Evolutionary conservation across 805 yeast genomes (phyloP).

Genomic region (Candida wancherniae): DNA sequence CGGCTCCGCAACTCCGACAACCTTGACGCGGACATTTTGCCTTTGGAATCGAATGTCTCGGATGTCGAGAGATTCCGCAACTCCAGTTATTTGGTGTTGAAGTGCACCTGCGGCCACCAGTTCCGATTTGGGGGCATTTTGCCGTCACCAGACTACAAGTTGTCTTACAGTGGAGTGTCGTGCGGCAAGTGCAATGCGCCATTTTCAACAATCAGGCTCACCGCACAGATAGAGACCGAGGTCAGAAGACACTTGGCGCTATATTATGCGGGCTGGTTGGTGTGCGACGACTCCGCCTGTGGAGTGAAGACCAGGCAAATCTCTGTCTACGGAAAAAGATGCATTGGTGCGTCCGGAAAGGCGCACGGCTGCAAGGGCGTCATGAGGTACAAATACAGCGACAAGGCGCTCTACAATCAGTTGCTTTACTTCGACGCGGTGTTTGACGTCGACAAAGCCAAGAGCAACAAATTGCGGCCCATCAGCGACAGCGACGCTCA

Average conservation of each 20-base stretch:
- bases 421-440: constrained; percentile 70
- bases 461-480: constrained; percentile 51
- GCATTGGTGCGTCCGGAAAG: constrained; percentile 62
- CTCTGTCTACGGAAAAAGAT: constrained; percentile 83
- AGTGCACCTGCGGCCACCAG: constrained; percentile 56
- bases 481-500: constrained; percentile 28
- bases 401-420: constrained; percentile 81
- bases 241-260: constrained; percentile 64
- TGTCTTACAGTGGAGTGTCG: constrained; percentile 64
- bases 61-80: constrained; percentile 80
- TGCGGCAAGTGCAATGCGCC: constrained; percentile 58
- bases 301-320: constrained; percentile 76
- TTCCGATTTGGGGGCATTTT: constrained; percentile 75
- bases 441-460: constrained; percentile 79
- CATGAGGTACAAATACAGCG: constrained; percentile 71
- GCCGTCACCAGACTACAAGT: constrained; percentile 53
- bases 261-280: constrained; percentile 83
- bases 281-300: constrained; percentile 83
- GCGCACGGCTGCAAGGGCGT: constrained; percentile 73
- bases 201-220: constrained; percentile 51
- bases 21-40: constrained; percentile 44
- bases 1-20: constrained; percentile 41
- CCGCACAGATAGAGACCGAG: constrained; percentile 69
- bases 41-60: constrained; percentile 74
- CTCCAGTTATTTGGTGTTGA: constrained; percentile 49